Base-by-base conservation (phyloP, 768 basidiomycete species). In the Mycena rebaudengoi region DNA sequence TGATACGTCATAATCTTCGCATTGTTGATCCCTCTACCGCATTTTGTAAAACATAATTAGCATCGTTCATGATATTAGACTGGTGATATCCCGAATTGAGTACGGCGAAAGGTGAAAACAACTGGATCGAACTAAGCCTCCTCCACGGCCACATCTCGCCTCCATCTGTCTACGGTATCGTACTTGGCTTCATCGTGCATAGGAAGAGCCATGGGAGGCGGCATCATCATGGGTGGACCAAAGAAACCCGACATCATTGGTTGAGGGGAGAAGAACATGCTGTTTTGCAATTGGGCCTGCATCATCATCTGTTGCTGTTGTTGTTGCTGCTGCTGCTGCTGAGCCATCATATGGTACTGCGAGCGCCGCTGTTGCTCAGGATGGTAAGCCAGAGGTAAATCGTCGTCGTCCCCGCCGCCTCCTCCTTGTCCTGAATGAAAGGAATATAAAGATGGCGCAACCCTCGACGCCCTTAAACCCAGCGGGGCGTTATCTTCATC, bases 291-390 rank as follows among this genome's bases (percentile, higher is more conserved):
- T 69, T 93, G 93, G 35, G 90, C 86, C 66, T 90, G 90, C 84
- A 91, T 84, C 85, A 91, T 85, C 78, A 91, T 82, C 71, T 87
- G 85, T 70, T 87, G 85, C 65, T 87, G 84, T 67, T 86, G 85
- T 67, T 85, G 85, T 57, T 82, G 82, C 48, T 83, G 83, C 45
- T 48, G 49, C 30, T 64, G 63, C 2, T 52, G 79, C 71, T 67
- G 66, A 6, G 57, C 79, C 71, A 85, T 71, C 74, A 88, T 82
- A 55, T 85, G 85, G 64, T 88, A 88, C 60, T 87, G 86, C n/a
- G 90, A 88, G 64, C 86, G 85, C 56, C 91, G 87, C 68, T 93
- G 90, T 67, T 94, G 92, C 68, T 93, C 91, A 13, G 91, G 91
- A 71, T 91, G 91, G 62, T 90, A 77, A 3, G 84, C 92, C 25